Base-by-base conservation (phyloP, 129 eudicot species). In the Ambrosia trifida region DNA sequence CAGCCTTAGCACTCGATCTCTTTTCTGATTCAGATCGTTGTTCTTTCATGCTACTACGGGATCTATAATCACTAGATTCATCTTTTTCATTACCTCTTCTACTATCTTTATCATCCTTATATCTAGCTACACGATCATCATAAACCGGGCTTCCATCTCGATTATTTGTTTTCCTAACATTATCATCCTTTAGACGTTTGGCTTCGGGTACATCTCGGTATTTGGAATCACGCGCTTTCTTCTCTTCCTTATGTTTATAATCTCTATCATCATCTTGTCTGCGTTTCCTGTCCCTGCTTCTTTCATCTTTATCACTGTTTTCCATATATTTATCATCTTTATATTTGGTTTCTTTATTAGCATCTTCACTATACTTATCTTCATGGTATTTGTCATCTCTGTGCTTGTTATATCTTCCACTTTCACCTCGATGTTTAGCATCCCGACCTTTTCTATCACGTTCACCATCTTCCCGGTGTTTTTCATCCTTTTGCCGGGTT, bases 151-250 rank as follows among this genome's bases (percentile, higher is more conserved):
- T 85, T 49, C 72, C 80, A 80, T 85, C 91, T 49, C 80, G 86
- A 51, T 73, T 71, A 69, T 66, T 86, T 20, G 80, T 76, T 69
- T 88, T 91, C 72, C 74, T 84, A 64, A 64, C 80, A 63, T 66
- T 76, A 70, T 93, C 98, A 85, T 93, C 94, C 76, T 89, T 83
- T 64, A 74, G 45, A 68, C 85, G 86, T 82, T 90, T 94, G 11
- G 65, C 65, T 24, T 87, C 88, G 52, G 40, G 35, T 16, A 75
- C 89, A 13, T 77, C 84, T 58, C 79, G 54, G 50, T 70, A 76
- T 68, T 77, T 83, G 17, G 74, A 80, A 73, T 87, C 93, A 44
- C 80, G 76, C 82, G 71, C 35, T 59, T 38, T 59, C 65, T 80
- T 83, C 17, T 80, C 82, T 72, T 76, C 84, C 46, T 79, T 83